Percentiles rank a stretch among this genome's conserved stretches.
Conservation (phyloP, 2,329 filamentous ascomycete species). For the Zymoseptoria ardabiliae region DNA sequence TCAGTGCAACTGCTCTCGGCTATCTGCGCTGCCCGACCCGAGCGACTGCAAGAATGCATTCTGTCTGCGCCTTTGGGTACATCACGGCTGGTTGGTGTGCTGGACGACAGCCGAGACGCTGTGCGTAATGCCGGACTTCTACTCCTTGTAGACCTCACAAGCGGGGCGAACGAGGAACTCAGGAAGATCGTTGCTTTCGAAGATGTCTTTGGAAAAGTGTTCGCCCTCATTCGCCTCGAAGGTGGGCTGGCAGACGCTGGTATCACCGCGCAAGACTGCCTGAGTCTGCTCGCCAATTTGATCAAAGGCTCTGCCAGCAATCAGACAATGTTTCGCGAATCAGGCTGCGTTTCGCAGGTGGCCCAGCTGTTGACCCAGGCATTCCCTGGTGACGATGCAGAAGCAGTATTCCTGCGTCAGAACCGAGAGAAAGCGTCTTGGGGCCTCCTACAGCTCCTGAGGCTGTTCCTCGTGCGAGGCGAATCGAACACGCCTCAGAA, state of each 20-base stretch:
- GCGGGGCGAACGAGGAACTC: constrained; percentile 72
- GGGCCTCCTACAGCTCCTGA: constrained; percentile 77
- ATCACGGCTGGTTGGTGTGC: constrained; percentile 70
- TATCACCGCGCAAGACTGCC: constrained; percentile 82
- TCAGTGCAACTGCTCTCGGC: constrained; percentile 81
- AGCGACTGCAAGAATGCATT: constrained; percentile 90
- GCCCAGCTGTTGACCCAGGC: constrained; percentile 53
- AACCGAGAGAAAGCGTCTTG: constrained; percentile 84
- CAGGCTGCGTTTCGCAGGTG: constrained; percentile 69
- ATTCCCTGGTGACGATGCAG: constrained; percentile 39
- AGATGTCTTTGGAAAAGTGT: constrained; percentile 82
- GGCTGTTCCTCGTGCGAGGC: constrained; percentile 77
- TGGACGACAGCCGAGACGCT: constrained; percentile 81
- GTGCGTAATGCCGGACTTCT: constrained; percentile 78
- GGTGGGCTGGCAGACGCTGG: constrained; percentile 77
- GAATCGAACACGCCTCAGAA: constrained; percentile 74
- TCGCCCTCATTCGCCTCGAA: constrained; percentile 72
- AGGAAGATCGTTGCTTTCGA: constrained; percentile 96
- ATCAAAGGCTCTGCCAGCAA: constrained; percentile 82
- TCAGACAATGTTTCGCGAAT: constrained; percentile 88
- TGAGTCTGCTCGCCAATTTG: constrained; percentile 84
- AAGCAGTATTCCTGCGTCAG: constrained; percentile 34
- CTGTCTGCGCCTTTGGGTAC: constrained; percentile 83
- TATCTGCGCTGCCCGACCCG: constrained; percentile 76
- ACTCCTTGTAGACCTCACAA: constrained; percentile 79